phyloP scores from a whole-genome alignment of 768 basidiomycete species.

The Butyriboletus loyo region DNA sequence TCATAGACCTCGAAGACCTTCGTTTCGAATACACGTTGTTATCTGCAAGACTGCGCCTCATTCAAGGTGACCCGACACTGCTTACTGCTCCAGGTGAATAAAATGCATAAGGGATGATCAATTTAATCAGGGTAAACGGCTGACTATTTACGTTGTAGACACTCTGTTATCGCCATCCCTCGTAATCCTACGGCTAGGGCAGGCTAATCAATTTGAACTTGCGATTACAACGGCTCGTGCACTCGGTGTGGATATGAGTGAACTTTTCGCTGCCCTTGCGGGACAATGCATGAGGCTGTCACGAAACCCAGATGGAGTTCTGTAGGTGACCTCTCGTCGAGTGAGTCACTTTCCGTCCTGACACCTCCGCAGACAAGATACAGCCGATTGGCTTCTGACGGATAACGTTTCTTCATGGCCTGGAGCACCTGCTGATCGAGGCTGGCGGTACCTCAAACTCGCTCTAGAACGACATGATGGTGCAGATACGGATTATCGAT shows the following conservation, averaged over 20 bases:
- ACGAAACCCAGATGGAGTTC: slow-evolving; percentile 52
- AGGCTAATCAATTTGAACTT: slow-evolving; percentile 72
- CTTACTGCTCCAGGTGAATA: slow-evolving; percentile 63
- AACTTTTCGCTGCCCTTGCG: slow-evolving; percentile 76
- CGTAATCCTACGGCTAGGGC: slow-evolving; percentile 74
- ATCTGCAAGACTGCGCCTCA: slow-evolving; percentile 72
- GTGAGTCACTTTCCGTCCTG: not conserved
- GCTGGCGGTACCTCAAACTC: slow-evolving; percentile 85
- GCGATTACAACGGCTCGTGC: slow-evolving; percentile 76
- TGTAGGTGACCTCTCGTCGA: slow-evolving; percentile 42
- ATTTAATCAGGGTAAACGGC: slow-evolving; percentile 11
- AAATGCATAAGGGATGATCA: slow-evolving; percentile 1
- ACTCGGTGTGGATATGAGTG: slow-evolving; percentile 82
- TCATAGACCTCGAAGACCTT: slow-evolving; percentile 78
- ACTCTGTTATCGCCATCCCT: slow-evolving; percentile 54
- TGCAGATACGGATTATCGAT: slow-evolving; percentile 65
- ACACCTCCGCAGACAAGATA: slow-evolving; percentile 52
- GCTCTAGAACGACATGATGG: slow-evolving; percentile 77
- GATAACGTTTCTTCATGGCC: slow-evolving; percentile 82
- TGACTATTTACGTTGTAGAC: slow-evolving; percentile 38
- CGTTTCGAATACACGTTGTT: slow-evolving; percentile 75
- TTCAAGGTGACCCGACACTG: slow-evolving; percentile 61
- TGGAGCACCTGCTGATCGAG: slow-evolving; percentile 74
- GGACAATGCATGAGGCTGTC: slow-evolving; percentile 76
- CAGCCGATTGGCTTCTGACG: slow-evolving; percentile 78